phyloP scores from a whole-genome alignment of 2,329 filamentous ascomycete species.

The Epichloe elymi region DNA sequence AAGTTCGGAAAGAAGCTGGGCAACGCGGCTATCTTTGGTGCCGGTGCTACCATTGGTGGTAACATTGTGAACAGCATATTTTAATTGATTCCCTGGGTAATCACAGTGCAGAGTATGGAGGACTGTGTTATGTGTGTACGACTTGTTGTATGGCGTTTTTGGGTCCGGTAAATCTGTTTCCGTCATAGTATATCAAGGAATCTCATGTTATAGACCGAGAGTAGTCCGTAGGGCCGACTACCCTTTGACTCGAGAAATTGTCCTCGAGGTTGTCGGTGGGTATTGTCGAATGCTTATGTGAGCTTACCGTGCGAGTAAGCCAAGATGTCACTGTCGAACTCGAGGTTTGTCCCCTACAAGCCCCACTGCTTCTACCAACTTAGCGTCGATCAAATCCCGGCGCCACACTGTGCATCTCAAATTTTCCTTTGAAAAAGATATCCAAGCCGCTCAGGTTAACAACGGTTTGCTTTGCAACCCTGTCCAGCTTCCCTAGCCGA shows the following conservation, averaged over 20 bases:
- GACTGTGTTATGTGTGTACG: neutral
- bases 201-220: neutral
- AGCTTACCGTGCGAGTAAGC: neutral
- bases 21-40: conserved; percentile 74
- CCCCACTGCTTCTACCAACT: neutral
- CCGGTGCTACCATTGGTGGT: conserved; percentile 78
- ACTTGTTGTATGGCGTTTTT: neutral
- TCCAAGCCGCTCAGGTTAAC: neutral
- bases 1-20: conserved; percentile 92
- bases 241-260: neutral
- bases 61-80: conserved; percentile 89
- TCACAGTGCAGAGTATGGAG: neutral
- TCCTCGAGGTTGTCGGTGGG: neutral
- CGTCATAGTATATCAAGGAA: neutral
- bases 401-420: conserved; percentile 1
- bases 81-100: conserved; percentile 26
- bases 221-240: neutral
- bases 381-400: neutral
- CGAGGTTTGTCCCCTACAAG: neutral
- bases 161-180: neutral
- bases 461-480: no score
- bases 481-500: no score
- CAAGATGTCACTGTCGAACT: neutral
- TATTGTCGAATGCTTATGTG: neutral
- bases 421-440: neutral